Conservation (phyloP, 177 flowering plant species). For the Telopea speciosissima region DNA sequence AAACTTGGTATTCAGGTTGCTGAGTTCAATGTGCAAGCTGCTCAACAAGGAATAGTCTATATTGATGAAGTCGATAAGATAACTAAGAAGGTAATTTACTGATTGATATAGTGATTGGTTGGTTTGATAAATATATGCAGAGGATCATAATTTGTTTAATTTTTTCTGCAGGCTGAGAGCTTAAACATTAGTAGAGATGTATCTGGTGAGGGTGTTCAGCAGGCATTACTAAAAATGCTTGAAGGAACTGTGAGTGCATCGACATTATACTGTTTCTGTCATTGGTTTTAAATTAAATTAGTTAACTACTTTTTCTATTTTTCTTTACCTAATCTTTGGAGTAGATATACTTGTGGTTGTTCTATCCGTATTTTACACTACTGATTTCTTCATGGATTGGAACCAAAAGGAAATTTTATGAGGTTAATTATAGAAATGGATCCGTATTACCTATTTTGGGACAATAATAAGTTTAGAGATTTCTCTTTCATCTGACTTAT, state of each 20-base stretch:
- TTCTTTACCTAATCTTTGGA: not conserved
- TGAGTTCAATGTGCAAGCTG: slow-evolving; percentile 95
- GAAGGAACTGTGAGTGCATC: slow-evolving; percentile 95
- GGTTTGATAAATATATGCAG: not conserved
- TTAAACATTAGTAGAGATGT: slow-evolving; percentile 96
- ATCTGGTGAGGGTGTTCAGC: slow-evolving; percentile 99
- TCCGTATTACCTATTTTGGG: no score
- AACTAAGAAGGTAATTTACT: slow-evolving; percentile 72
- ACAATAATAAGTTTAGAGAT: no score
- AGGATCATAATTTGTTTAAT: not conserved
- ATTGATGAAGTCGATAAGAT: slow-evolving; percentile 99
- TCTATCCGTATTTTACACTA: no score
- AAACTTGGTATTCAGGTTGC: slow-evolving; percentile 55
- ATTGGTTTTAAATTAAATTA: not conserved
- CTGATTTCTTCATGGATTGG: no score
- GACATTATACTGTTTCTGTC: not conserved
- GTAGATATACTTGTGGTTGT: not conserved
- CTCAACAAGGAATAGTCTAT: slow-evolving; percentile 97
- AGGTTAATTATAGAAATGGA: no score
- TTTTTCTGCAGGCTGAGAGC: slow-evolving; percentile 78
- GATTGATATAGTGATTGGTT: not conserved
- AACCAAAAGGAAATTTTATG: no score
- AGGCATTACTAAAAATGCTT: slow-evolving; percentile 94
- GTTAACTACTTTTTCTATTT: not conserved
- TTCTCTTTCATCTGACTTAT: no score